These are phyloP conservation scores for Aspergillus sp. DNA, from an alignment of 2,329 filamentous ascomycete genomes.

Conservation along the genomic window DNA sequence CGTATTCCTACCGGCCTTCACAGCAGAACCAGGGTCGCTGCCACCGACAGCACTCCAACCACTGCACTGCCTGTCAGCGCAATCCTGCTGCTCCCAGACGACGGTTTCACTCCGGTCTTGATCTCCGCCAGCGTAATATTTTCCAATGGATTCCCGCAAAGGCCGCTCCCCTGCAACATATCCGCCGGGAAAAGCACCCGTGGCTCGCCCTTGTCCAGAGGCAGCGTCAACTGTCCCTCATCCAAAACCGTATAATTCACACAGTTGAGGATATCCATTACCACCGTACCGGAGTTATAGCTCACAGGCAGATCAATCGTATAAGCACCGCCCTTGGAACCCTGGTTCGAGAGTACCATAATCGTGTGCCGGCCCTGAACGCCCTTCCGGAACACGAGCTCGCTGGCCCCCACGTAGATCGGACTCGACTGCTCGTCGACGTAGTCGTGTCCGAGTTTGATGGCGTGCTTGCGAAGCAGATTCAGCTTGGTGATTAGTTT, in stretches of 20 bases:
- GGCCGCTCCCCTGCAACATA: slow-evolving; percentile 31
- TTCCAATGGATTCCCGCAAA: slow-evolving; percentile 25
- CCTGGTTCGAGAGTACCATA: slow-evolving; percentile 46
- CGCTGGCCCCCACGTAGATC: slow-evolving; percentile 42
- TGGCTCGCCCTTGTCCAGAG: slow-evolving; percentile 32
- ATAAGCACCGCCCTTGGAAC: slow-evolving; percentile 28
- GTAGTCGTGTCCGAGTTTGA: slow-evolving; percentile 37
- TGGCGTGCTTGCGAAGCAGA: slow-evolving; percentile 44
- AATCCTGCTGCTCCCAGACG: too few species aligned
- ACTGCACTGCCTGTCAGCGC: too few species aligned
- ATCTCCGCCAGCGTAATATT: slow-evolving; percentile 8
- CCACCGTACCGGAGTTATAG: slow-evolving; percentile 11
- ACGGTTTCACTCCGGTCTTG: neutral
- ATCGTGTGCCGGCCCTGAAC: slow-evolving; percentile 41
- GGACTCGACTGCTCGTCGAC: slow-evolving; percentile 37
- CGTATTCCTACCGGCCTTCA: too few species aligned
- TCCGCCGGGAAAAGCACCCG: slow-evolving; percentile 29
- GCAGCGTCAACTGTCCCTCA: slow-evolving; percentile 22
- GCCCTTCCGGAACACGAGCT: slow-evolving; percentile 50
- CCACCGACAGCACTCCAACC: neutral
- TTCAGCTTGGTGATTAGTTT: slow-evolving; percentile 41
- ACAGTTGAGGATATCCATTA: slow-evolving; percentile 31
- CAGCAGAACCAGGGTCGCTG: too few species aligned
- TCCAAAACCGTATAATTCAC: slow-evolving; percentile 26
- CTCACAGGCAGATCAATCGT: slow-evolving; percentile 25